Percentiles rank a stretch among this genome's conserved stretches.
phyloP scores from a whole-genome alignment of 163 green algal genomes.

The Coccomyxa subellipsoidea region DNA sequence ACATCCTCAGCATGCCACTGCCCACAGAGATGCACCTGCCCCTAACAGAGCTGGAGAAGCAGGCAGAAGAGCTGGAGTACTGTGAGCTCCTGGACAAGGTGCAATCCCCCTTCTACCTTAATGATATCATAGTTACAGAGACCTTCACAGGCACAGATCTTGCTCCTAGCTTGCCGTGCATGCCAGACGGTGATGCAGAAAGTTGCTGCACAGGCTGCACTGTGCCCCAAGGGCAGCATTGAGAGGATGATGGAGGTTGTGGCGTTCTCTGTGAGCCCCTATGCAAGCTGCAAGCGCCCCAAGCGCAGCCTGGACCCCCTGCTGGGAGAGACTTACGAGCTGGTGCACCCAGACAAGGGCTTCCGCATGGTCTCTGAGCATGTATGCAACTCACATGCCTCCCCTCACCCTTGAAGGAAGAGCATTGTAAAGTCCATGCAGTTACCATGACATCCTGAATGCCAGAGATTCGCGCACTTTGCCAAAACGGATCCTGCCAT shows the following conservation, averaged over 20 bases:
- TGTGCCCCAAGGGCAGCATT: conserved; percentile 38
- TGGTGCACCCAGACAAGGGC: conserved; percentile 55
- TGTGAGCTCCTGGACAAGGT: conserved; percentile 45
- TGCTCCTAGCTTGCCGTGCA: too few relatives aligned
- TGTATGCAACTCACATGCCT: conserved; percentile 22
- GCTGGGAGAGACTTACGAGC: conserved; percentile 73
- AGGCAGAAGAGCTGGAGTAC: conserved; percentile 57
- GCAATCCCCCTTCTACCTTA: background rate
- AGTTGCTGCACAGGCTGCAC: conserved; percentile 25
- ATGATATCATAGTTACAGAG: too few relatives aligned
- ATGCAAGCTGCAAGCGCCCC: conserved; percentile 46
- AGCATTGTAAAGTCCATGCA: background rate
- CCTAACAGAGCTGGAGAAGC: conserved; percentile 50
- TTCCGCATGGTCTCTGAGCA: conserved; percentile 66
- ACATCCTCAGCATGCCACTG: conserved; percentile 20
- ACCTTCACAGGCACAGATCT: too few relatives aligned
- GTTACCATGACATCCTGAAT: too few relatives aligned
- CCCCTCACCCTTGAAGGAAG: background rate
- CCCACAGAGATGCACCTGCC: conserved; percentile 66
- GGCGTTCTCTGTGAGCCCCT: conserved; percentile 65
- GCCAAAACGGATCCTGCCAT: too few relatives aligned
- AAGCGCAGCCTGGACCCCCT: conserved; percentile 54
- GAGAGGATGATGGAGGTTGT: conserved; percentile 54
- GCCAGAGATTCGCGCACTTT: too few relatives aligned
- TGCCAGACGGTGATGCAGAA: too few relatives aligned